Evolutionary conservation across 495 filamentous ascomycete species (phyloP).

Genomic region (Aspergillus steynii): DNA sequence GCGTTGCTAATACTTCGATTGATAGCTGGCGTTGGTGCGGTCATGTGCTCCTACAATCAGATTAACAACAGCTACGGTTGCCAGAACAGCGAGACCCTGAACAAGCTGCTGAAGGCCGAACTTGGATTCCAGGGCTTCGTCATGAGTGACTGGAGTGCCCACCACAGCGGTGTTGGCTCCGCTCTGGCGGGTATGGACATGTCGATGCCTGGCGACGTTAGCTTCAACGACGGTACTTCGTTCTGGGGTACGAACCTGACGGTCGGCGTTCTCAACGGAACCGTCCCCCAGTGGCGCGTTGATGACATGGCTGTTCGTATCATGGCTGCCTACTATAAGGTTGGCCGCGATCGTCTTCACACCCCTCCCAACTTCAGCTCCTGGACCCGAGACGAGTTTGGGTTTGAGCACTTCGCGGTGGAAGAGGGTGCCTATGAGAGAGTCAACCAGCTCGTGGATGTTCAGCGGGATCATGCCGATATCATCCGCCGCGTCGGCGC

Average conservation of each 20-base stretch:
- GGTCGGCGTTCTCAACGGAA: slow-evolving; percentile 83
- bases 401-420: slow-evolving; percentile 63
- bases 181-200: slow-evolving; percentile 89
- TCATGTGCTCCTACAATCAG: slow-evolving; percentile 97
- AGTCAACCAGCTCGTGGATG: slow-evolving; percentile 85
- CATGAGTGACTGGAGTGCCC: slow-evolving; percentile 88
- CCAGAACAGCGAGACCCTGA: slow-evolving; percentile 71
- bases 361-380: slow-evolving; percentile 82
- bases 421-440: slow-evolving; percentile 55
- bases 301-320: slow-evolving; percentile 94
- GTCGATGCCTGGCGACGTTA: slow-evolving; percentile 89
- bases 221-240: slow-evolving; percentile 68
- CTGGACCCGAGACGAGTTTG: slow-evolving; percentile 78
- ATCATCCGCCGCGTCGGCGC: slow-evolving; percentile 74
- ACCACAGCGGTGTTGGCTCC: slow-evolving; percentile 76
- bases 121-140: slow-evolving; percentile 94
- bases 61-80: slow-evolving; percentile 72
- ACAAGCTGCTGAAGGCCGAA: slow-evolving; percentile 86
- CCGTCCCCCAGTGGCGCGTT: slow-evolving; percentile 84
- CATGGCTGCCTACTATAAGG: slow-evolving; percentile 91
- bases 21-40: slow-evolving; percentile 68
- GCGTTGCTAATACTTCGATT: slow-evolving; percentile 1
- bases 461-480: slow-evolving; percentile 69
- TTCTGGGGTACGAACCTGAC: slow-evolving; percentile 91
- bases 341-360: slow-evolving; percentile 64